A percentile compares a stretch with the other conserved stretches of the same genome.
Conservation (phyloP, 805 yeast species). For the Wickerhamiella australiensis region DNA sequence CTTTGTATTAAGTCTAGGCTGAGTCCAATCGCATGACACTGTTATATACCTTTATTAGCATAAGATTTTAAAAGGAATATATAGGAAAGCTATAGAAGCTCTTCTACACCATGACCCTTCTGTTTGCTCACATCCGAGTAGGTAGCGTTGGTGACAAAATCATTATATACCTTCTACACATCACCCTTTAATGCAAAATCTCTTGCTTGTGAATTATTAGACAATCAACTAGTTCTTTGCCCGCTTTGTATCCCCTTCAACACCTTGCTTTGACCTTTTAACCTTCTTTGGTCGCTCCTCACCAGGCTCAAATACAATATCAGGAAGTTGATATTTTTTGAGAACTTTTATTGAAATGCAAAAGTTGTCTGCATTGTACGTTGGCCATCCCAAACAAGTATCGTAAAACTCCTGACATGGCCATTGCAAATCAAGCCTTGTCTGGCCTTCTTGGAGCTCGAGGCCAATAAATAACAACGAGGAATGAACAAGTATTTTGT, state of each 20-base stretch:
- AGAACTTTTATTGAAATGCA: slow-evolving; percentile 59
- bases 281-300: slow-evolving; percentile 62
- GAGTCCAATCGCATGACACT: no score
- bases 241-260: slow-evolving; percentile 13
- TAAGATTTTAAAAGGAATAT: no score
- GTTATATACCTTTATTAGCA: no score
- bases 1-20: no score
- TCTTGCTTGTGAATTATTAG: no score
- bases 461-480: slow-evolving; percentile 77
- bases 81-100: no score
- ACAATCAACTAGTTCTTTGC: background rate
- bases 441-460: slow-evolving; percentile 39
- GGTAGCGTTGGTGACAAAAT: no score
- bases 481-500: slow-evolving; percentile 37
- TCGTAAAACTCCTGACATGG: slow-evolving; percentile 85
- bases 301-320: slow-evolving; percentile 69
- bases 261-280: slow-evolving; percentile 39
- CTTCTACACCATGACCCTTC: no score
- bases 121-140: no score
- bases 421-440: slow-evolving; percentile 59
- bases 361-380: slow-evolving; percentile 49
- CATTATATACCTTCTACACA: no score
- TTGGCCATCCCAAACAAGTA: slow-evolving; percentile 61
- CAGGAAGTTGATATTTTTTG: slow-evolving; percentile 64
- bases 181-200: no score